phyloP scores from a whole-genome alignment of 169 alveolate species.

The Cystoisospora suis region DNA sequence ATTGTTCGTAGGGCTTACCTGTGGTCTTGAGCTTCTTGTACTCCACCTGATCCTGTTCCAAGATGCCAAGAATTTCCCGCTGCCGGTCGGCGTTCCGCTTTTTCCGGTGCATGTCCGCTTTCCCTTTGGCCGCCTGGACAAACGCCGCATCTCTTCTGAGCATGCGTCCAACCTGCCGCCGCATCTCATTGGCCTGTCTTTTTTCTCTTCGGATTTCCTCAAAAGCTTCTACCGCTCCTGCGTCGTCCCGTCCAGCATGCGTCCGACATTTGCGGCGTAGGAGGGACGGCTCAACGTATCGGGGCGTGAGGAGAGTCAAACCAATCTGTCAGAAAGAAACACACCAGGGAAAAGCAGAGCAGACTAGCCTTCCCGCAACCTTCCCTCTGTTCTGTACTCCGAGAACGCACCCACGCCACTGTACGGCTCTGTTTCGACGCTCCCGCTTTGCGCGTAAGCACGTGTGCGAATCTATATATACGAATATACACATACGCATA shows the following conservation, averaged over 20 bases:
- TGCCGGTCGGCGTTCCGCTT: background rate
- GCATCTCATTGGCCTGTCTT: slow-evolving; percentile 5
- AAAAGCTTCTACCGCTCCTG: background rate
- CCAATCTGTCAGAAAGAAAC: slow-evolving; percentile 14
- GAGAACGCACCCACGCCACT: no score
- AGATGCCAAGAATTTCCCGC: slow-evolving; percentile 52
- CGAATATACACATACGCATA: no score
- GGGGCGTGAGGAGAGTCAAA: slow-evolving; percentile 31
- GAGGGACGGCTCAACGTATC: slow-evolving; percentile 27
- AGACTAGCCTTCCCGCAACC: no score
- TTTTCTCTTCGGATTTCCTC: background rate
- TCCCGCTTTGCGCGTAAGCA: no score
- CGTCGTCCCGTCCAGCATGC: background rate
- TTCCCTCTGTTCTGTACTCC: no score
- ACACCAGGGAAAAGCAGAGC: no score
- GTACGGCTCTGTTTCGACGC: no score
- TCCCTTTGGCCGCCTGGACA: background rate
- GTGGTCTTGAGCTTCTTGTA: slow-evolving; percentile 72
- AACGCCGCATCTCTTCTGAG: slow-evolving; percentile 13
- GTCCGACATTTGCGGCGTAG: background rate
- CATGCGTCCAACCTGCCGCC: slow-evolving; percentile 16
- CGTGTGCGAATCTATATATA: no score
- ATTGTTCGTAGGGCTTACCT: no score
- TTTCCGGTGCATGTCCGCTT: background rate
- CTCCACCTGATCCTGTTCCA: slow-evolving; percentile 68